A percentile compares a stretch with the other conserved stretches of the same genome.
phyloP scores from a whole-genome alignment of 116 monocot species.

The Dioscorea cayenensis region DNA sequence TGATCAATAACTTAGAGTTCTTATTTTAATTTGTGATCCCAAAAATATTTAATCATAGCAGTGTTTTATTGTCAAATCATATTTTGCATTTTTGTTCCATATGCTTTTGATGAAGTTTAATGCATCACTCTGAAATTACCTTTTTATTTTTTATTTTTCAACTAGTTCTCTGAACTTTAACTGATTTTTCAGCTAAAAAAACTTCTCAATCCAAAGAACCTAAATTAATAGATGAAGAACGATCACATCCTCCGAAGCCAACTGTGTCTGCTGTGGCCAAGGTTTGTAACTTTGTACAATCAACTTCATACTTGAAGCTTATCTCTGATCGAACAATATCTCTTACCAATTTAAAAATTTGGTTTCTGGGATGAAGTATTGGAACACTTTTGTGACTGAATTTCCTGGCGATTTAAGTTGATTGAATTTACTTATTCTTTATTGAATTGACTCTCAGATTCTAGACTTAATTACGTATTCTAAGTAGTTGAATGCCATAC shows the following conservation, averaged over 20 bases:
- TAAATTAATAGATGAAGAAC: slow-evolving; percentile 22
- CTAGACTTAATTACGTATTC: too few species aligned
- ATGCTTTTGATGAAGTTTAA: too few species aligned
- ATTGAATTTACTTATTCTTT: neutral
- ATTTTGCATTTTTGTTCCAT: neutral
- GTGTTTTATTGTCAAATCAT: neutral
- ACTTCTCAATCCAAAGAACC: slow-evolving; percentile 16
- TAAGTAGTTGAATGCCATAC: too few species aligned
- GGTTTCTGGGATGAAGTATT: neutral
- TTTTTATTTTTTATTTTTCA: neutral
- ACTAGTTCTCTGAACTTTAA: neutral
- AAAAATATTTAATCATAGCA: neutral
- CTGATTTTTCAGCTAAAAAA: slow-evolving; percentile 30
- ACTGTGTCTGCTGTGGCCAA: slow-evolving; percentile 15
- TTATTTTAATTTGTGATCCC: neutral
- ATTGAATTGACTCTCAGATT: too few species aligned
- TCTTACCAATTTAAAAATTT: neutral
- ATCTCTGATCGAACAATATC: neutral
- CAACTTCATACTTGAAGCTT: neutral
- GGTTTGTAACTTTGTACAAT: slow-evolving; percentile 34
- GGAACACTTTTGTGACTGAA: neutral
- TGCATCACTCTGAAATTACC: too few species aligned
- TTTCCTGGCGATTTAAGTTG: neutral
- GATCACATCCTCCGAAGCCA: slow-evolving; percentile 16
- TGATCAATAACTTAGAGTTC: too few species aligned